Evolutionary conservation across 768 basidiomycete species (phyloP).

Genomic region (Paxillus involutus): DNA sequence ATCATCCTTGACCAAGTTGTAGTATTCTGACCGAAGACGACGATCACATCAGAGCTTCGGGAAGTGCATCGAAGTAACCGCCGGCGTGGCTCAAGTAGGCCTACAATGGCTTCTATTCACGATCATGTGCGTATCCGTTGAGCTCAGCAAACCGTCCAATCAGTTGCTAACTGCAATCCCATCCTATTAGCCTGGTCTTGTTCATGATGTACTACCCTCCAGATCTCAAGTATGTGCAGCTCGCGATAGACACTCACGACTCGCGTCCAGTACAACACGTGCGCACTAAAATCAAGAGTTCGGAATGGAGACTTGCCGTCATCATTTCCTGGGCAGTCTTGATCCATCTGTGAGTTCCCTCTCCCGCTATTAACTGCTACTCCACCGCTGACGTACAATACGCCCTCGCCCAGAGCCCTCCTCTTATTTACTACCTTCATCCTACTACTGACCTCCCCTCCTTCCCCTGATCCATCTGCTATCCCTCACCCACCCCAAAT

Average conservation of each 20-base stretch:
- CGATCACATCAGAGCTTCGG: conserved; percentile 50
- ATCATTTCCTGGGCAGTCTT: conserved; percentile 68
- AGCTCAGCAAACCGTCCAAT: not conserved
- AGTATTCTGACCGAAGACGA: conserved; percentile 1
- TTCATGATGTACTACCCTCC: conserved; percentile 92
- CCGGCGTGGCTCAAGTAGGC: conserved; percentile 80
- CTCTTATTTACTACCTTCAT: conserved; percentile 60
- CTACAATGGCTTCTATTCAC: conserved; percentile 86
- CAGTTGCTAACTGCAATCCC: not conserved
- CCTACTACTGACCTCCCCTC: conserved; percentile 49
- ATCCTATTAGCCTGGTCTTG: conserved; percentile 67
- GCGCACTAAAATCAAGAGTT: conserved; percentile 52
- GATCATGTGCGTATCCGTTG: conserved; percentile 61
- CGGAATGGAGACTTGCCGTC: conserved; percentile 80
- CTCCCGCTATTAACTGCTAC: conserved; percentile 1
- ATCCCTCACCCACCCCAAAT: conserved; percentile 38
- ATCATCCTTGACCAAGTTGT: not conserved
- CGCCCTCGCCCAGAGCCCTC: conserved; percentile 43
- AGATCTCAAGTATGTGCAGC: conserved; percentile 68
- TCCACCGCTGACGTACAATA: not conserved
- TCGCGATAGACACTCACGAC: conserved; percentile 43
- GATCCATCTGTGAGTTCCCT: conserved; percentile 67
- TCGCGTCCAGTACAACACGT: conserved; percentile 39
- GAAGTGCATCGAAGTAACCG: conserved; percentile 74
- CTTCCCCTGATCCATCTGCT: conserved; percentile 33